A percentile compares a stretch with the other conserved stretches of the same genome.
Evolutionary conservation across 441 rosid genomes (phyloP).

Genomic region (Hura crepitans): DNA sequence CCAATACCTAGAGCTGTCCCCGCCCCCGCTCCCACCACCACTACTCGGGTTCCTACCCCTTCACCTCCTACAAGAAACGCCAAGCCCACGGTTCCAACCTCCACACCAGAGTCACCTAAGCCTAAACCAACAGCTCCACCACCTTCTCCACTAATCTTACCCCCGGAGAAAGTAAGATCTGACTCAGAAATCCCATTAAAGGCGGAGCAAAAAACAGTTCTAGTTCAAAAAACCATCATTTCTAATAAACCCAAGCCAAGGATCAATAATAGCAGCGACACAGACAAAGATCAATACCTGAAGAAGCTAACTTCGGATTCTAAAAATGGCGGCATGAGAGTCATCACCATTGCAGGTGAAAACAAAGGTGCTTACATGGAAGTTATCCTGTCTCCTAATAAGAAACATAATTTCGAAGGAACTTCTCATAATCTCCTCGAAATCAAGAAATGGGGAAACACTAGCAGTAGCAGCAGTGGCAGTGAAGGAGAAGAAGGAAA

Average conservation of each 20-base stretch:
- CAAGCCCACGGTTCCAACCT: constrained; percentile 33
- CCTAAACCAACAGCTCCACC: constrained; percentile 39
- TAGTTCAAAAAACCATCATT: constrained; percentile 47
- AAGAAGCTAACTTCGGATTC: constrained; percentile 40
- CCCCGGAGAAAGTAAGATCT: constrained; percentile 51
- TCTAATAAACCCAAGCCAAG: constrained; percentile 30
- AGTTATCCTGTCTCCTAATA: constrained; percentile 42
- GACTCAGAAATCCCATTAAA: constrained; percentile 43
- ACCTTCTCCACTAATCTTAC: constrained; percentile 70
- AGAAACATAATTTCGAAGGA: constrained; percentile 28
- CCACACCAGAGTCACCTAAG: constrained; percentile 48
- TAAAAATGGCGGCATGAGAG: constrained; percentile 38
- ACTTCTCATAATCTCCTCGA: constrained; percentile 14
- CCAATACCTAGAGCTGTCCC: constrained; percentile 18
- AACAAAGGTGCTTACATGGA: constrained; percentile 92
- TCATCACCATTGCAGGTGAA: constrained; percentile 75
- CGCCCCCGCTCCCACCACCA: constrained; percentile 24
- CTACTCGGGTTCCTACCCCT: constrained; percentile 28
- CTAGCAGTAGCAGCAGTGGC: constrained; percentile 23
- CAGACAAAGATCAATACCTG: constrained; percentile 10
- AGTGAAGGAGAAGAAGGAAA: constrained; percentile 38
- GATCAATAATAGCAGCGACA: neutral
- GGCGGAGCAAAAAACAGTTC: constrained; percentile 63
- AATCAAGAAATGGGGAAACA: constrained; percentile 31
- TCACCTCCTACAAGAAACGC: constrained; percentile 29